Percentiles rank a stretch among this genome's conserved stretches.
phyloP scores from a whole-genome alignment of 2,329 filamentous ascomycete species.

The Aspergillus sojae region DNA sequence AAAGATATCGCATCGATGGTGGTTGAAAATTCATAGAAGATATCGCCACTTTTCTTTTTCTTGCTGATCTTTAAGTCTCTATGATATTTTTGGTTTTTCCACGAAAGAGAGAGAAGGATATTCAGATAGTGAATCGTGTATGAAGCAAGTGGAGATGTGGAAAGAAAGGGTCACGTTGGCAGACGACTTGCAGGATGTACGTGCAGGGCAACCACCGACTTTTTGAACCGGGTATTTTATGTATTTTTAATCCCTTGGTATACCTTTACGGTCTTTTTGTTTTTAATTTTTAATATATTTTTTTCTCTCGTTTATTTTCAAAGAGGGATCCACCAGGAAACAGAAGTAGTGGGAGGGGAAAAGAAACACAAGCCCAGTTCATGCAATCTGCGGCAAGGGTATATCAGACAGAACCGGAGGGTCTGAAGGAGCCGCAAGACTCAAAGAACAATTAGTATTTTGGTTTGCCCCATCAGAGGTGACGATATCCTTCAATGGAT shows the following conservation, averaged over 20 bases:
- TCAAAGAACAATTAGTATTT: slow-evolving; percentile 1
- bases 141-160: slow-evolving; percentile 21
- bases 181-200: slow-evolving; percentile 15
- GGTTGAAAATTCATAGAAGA: slow-evolving; percentile 9
- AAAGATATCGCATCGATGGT: slow-evolving; percentile 16
- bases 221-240: slow-evolving; percentile 23
- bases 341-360: not conserved
- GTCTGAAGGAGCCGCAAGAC: slow-evolving; percentile 16
- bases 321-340: slow-evolving; percentile 4
- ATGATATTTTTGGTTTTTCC: not conserved
- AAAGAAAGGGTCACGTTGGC: slow-evolving; percentile 22
- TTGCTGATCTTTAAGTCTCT: not conserved
- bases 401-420: slow-evolving; percentile 13
- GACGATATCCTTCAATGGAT: not conserved
- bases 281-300: not conserved
- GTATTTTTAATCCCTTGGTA: slow-evolving; percentile 14
- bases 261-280: not conserved
- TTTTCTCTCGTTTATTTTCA: slow-evolving; percentile 8
- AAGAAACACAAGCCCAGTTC: slow-evolving; percentile 10
- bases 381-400: slow-evolving; percentile 14
- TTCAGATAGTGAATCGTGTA: slow-evolving; percentile 14
- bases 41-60: slow-evolving; percentile 17
- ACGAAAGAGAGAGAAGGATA: slow-evolving; percentile 6
- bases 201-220: slow-evolving; percentile 5
- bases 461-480: not conserved